Evolutionary conservation across 208 protist genomes (phyloP), one percentile per base, ranked within the genome.

Genomic region (Crithidia thermophila): DNA sequence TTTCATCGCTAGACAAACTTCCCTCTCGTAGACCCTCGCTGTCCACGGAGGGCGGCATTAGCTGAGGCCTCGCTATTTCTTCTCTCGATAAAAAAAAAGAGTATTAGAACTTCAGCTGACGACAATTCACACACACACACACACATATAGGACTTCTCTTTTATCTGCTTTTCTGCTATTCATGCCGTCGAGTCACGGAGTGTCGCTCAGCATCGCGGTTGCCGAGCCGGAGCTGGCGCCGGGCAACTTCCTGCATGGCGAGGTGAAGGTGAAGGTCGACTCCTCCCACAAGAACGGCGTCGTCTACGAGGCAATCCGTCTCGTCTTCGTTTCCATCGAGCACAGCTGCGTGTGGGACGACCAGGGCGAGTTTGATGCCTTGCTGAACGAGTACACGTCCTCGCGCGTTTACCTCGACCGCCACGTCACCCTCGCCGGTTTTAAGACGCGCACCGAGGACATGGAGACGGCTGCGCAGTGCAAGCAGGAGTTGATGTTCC

Each of bases 331-430:
- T 23, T 73, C 79, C 21, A 62, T 70, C 25, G 83, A 88, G 57
- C 67, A 59, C 36, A 81, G 81, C 62, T 73, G 64, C 36, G 72
- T 88, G 43, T 70, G 72, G 64, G 83, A 88, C 37, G 83, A 88
- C 42, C 83, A 85, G 49, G 79, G 79, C 30, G 79, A 88, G 67
- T 88, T 85, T 39, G 83, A 88, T 39, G 57, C 57, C 13, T 59
- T 88, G 42, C 67, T 88, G 30, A 71, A 83, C 53, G 64, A 68
- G 52, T 84, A 84, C 79, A 88, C 83, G 25, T 67, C 79, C 0
- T 72, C 69, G 8, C 79, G 83, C n/a, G 71, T 73, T 9, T 88
- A 88, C 65, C 76, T 88, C 21, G 70, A 72, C 28, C 78, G 83
- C 23, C 79, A 85, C 51, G 83, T 85, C 33, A 88, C 83, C 2